Conservation (phyloP, 73 alveolate species). For the Urostyla sp. region DNA sequence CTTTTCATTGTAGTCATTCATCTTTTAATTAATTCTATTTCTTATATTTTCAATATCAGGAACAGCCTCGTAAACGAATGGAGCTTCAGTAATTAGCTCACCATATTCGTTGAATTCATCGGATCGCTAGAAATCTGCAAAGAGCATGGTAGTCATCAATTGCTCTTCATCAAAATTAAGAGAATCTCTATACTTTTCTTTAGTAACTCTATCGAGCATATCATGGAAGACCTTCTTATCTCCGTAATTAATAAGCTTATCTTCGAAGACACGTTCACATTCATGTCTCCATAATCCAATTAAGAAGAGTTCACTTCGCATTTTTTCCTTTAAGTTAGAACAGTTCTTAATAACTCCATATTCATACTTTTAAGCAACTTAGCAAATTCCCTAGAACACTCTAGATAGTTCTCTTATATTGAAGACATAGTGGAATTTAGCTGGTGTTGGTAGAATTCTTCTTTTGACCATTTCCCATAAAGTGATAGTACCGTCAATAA, state of each 20-base stretch:
- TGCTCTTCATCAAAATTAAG: constrained; percentile 83
- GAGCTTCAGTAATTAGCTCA: constrained; percentile 91
- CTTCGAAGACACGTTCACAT: constrained; percentile 99
- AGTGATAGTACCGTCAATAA: constrained; percentile 94
- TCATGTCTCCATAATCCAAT: constrained; percentile 99
- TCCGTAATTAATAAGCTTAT: constrained; percentile 95
- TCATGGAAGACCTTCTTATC: constrained; percentile 97
- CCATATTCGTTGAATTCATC: constrained; percentile 95
- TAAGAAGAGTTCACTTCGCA: constrained; percentile 95
- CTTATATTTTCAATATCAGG: constrained; percentile 92
- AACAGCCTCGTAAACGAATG: constrained; percentile 97
- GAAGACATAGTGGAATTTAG: constrained; percentile 99
- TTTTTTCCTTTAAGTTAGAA: constrained; percentile 82
- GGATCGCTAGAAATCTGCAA: constrained; percentile 94
- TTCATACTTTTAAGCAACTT: constrained; percentile 75
- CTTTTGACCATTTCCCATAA: constrained; percentile 97
- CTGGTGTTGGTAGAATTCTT: constrained; percentile 99
- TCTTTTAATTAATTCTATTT: constrained; percentile 82
- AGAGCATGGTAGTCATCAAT: constrained; percentile 73
- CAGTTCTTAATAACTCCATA: constrained; percentile 89
- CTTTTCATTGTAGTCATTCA: constrained; percentile 93
- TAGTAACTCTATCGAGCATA: constrained; percentile 83
- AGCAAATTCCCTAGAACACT: constrained; percentile 98
- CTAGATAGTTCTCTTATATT: constrained; percentile 99
- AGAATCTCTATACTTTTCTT: constrained; percentile 81